These are phyloP conservation scores for Auriscalpium orientale DNA, from an alignment of 768 basidiomycete species.

Conservation along the genomic window DNA sequence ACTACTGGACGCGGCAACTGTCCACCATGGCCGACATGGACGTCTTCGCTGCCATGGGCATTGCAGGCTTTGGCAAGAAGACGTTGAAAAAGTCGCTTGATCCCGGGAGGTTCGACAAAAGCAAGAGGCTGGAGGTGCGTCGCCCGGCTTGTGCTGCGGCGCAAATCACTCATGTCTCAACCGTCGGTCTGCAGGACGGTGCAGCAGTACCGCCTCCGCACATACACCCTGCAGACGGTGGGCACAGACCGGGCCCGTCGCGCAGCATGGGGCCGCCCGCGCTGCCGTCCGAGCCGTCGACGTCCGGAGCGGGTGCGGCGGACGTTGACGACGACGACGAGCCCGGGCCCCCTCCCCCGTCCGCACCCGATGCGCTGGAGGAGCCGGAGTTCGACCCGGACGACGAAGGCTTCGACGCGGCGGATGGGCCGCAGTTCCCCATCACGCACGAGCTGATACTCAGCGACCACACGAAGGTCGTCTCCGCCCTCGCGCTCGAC, in stretches of 20 bases:
- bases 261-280: conserved; percentile 7
- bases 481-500: conserved; percentile 87
- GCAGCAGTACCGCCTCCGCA: neutral
- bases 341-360: conserved; percentile 3
- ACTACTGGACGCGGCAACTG: no score
- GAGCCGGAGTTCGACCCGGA: conserved; percentile 29
- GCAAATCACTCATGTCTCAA: no score
- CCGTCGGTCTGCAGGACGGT: no score
- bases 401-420: conserved; percentile 38
- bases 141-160: neutral
- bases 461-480: conserved; percentile 94
- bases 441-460: conserved; percentile 84
- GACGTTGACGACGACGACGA: neutral
- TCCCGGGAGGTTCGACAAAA: conserved; percentile 73
- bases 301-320: neutral
- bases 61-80: conserved; percentile 76
- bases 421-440: conserved; percentile 62
- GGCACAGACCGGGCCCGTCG: conserved; percentile 22
- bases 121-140: conserved; percentile 45
- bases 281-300: neutral
- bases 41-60: conserved; percentile 76
- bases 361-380: conserved; percentile 5
- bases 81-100: conserved; percentile 59
- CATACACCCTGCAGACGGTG: conserved; percentile 10
- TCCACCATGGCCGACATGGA: conserved; percentile 52